A percentile compares a stretch with the other conserved stretches of the same genome.
Evolutionary conservation across 495 filamentous ascomycete species (phyloP).

Genomic region (Xylaria telfairii): DNA sequence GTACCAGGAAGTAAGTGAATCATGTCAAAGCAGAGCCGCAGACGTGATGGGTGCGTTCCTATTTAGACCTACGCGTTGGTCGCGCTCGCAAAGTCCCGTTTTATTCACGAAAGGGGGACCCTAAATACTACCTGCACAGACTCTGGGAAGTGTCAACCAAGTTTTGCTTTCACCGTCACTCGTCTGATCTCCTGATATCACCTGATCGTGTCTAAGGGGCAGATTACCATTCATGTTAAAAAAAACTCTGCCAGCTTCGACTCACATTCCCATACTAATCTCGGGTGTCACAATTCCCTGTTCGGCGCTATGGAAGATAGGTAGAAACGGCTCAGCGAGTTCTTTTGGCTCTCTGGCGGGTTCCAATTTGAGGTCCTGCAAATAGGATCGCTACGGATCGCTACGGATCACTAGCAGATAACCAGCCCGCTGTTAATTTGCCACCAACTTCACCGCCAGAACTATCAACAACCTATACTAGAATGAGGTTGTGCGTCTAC

Average conservation of each 20-base stretch:
- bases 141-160: neutral
- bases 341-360: neutral
- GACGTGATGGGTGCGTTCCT: neutral
- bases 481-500: neutral
- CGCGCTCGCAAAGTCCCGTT: neutral
- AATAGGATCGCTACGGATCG: neutral
- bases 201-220: neutral
- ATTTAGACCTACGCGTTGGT: neutral
- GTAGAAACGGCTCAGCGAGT: neutral
- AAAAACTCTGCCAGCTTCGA: neutral
- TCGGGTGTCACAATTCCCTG: neutral
- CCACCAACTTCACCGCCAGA: neutral
- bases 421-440: neutral
- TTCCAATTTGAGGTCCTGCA: neutral
- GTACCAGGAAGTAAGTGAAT: neutral
- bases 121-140: neutral
- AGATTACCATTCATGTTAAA: neutral
- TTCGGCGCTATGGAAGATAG: neutral
- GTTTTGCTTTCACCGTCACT: neutral
- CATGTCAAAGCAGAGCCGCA: neutral
- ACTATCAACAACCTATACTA: neutral
- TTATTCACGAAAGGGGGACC: neutral
- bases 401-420: neutral
- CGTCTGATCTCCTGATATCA: neutral
- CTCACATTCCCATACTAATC: neutral